Evolutionary conservation across 768 basidiomycete species (phyloP), one percentile per base, ranked within the genome.

Genomic region (Rossbeevera mucosa): DNA sequence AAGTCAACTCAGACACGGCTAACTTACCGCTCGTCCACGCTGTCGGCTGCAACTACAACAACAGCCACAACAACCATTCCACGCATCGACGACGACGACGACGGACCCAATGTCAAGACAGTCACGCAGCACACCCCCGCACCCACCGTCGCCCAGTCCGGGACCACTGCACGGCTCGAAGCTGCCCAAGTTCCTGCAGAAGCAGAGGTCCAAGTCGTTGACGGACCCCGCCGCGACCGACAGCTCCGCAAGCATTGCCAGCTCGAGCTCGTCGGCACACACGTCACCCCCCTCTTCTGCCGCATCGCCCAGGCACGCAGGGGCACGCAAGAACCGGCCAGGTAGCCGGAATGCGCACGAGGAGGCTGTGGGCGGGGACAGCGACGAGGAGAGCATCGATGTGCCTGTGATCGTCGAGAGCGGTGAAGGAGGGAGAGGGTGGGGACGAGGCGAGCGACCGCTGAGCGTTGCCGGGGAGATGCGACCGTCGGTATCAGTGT

Each of bases 141-240:
- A 73, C 24, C 68, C 78, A 48, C 65, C 75, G 46, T 71, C 78
- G 41, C 74, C 79, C 24, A 63, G 69, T 33, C 65, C n/a, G n/a
- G 36, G 36, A 18, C 36, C 70, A 40, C 63, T 71, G 24, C 74
- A 74, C 61, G 56, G 69, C 49, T 80, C 81, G 30, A 86, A 84
- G 66, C 70, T 88, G 5, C 75, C 83, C 63, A 85, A 79, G 64
- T 85, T 88, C 60, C 73, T 88, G 8, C 82, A 86, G 63, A 86
- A 84, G 55, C 76, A 80, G 61, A 64, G 68, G 28, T 78, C 80
- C 20, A 81, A 75, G 70, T 81, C 83, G 21, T 67, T 76, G 64
- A 62, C 68, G 51, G 74, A 75, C 56, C 62, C 74, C 31, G 57
- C 60, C 29, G 64, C 62, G 56, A 71, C 67, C 31, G 65, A 65